phyloP scores from a whole-genome alignment of 495 filamentous ascomycete genomes.

The Talaromyces stipitatus region DNA sequence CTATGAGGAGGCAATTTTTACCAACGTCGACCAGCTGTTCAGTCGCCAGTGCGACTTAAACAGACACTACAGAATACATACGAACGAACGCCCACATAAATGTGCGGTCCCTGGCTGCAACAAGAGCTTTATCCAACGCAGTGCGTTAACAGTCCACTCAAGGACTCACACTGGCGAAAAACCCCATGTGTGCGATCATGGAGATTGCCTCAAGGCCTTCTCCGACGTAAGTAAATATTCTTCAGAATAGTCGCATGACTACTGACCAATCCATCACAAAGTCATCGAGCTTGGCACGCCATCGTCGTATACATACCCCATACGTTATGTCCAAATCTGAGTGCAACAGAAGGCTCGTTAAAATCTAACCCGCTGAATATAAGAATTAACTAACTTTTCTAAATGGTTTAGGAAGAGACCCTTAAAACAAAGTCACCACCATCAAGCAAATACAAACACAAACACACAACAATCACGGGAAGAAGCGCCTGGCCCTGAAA shows the following conservation, averaged over 20 bases:
- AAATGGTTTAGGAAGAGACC: too few species aligned
- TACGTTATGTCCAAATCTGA: constrained; percentile 70
- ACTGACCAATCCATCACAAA: constrained; percentile 19
- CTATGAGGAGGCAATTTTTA: too few species aligned
- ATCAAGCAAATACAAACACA: too few species aligned
- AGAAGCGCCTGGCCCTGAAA: too few species aligned
- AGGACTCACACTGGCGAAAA: constrained; percentile 88
- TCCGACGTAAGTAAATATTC: constrained; percentile 59
- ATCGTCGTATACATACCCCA: constrained; percentile 83
- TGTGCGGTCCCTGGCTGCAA: constrained; percentile 64
- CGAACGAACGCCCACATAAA: constrained; percentile 76
- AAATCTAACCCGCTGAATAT: background rate
- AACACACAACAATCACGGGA: too few species aligned
- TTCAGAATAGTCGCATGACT: constrained; percentile 28
- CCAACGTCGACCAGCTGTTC: constrained; percentile 56
- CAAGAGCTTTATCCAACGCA: constrained; percentile 87
- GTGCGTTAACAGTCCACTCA: constrained; percentile 78
- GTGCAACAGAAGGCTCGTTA: constrained; percentile 69
- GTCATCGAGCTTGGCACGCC: constrained; percentile 83
- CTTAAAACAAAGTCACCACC: too few species aligned
- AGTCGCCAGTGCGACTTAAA: constrained; percentile 89
- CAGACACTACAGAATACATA: constrained; percentile 84
- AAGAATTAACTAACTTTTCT: constrained; percentile 10
- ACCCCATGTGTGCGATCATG: constrained; percentile 73
- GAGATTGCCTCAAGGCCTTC: constrained; percentile 74